These are phyloP conservation scores for Phyllosticta ampelicida DNA, from an alignment of 2,329 filamentous ascomycete genomes.

Conservation along the genomic window DNA sequence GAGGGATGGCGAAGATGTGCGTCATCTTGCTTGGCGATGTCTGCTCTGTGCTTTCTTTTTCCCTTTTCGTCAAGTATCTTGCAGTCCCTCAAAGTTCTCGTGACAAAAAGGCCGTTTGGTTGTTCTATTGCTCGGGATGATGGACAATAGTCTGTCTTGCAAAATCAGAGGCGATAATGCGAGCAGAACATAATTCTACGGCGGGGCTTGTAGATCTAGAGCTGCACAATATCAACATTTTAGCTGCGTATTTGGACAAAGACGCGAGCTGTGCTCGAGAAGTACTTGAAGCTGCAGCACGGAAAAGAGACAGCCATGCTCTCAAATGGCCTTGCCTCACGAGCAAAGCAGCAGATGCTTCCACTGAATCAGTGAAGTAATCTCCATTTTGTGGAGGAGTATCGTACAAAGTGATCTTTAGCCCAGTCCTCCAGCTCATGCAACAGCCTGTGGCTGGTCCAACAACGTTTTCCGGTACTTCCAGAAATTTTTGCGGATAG, in stretches of 20 bases:
- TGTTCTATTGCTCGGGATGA: neutral
- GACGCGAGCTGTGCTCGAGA: neutral
- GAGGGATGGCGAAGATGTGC: neutral
- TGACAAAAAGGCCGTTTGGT: neutral
- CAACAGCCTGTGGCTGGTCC: slow-evolving; percentile 10
- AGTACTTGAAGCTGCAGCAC: neutral
- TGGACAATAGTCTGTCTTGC: neutral
- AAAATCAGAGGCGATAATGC: neutral
- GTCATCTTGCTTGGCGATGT: neutral
- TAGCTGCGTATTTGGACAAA: neutral
- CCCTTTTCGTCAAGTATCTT: neutral
- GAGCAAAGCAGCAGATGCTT: neutral
- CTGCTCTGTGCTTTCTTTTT: neutral
- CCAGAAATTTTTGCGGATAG: slow-evolving; percentile 87
- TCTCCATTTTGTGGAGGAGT: neutral
- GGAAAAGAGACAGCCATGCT: neutral
- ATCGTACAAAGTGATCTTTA: slow-evolving; percentile 1
- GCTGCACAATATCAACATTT: neutral
- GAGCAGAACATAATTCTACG: neutral
- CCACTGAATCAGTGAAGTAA: neutral
- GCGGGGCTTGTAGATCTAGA: neutral
- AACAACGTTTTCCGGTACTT: slow-evolving; percentile 55
- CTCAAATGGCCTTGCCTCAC: neutral
- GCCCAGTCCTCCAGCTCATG: neutral
- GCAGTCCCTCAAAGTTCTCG: neutral